phyloP scores from a whole-genome alignment of 2,329 filamentous ascomycete species.

The Polychaeton citri region DNA sequence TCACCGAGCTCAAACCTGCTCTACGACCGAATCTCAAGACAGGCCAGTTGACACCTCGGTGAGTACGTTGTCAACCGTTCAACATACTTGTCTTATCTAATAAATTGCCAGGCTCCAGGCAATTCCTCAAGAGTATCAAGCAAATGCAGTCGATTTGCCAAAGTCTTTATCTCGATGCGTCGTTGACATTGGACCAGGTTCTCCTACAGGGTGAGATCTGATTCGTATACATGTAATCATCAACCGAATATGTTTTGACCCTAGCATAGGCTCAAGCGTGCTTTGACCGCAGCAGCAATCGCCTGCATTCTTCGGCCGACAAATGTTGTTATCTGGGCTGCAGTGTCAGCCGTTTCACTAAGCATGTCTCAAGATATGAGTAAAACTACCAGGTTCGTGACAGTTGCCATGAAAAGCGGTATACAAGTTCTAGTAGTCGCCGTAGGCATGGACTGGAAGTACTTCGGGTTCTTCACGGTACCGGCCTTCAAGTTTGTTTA shows the following conservation, averaged over 20 bases:
- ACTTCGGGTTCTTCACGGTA: slow-evolving; percentile 78
- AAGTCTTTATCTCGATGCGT: too few relatives aligned
- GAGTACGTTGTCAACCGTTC: too few relatives aligned
- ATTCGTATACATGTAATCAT: not conserved
- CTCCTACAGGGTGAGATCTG: not conserved
- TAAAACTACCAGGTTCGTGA: slow-evolving; percentile 7
- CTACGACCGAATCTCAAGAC: too few relatives aligned
- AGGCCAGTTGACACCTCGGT: too few relatives aligned
- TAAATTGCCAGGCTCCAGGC: too few relatives aligned
- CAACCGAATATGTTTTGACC: not conserved
- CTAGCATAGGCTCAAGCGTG: slow-evolving; percentile 26
- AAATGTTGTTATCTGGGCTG: slow-evolving; percentile 82
- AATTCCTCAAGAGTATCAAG: too few relatives aligned
- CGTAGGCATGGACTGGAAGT: slow-evolving; percentile 55
- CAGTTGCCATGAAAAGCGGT: slow-evolving; percentile 19
- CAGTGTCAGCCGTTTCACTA: slow-evolving; percentile 43
- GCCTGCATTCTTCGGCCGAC: slow-evolving; percentile 83
- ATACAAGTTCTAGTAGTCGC: slow-evolving; percentile 50
- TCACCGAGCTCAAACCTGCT: too few relatives aligned
- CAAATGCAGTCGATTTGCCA: too few relatives aligned
- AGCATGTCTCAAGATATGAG: slow-evolving; percentile 28
- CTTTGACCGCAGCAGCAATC: slow-evolving; percentile 61
- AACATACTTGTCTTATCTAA: too few relatives aligned
- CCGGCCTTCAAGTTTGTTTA: slow-evolving; percentile 77
- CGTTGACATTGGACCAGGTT: not conserved